Conservation (phyloP, 805 yeast species). For the Yamadazyma nakazawae region DNA sequence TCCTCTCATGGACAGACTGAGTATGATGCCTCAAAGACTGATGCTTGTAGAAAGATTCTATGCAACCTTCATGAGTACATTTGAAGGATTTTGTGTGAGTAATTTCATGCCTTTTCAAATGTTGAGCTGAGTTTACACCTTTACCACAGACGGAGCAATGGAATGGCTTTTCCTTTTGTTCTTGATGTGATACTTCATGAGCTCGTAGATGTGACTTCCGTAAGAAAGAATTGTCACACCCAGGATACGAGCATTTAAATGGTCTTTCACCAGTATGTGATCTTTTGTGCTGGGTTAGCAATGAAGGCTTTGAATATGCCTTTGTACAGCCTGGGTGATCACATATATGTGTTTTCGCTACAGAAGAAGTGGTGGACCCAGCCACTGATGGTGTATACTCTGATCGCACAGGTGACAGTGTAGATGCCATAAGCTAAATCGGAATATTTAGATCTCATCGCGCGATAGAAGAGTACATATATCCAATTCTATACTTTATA, state of each 20-base stretch:
- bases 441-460: too few relatives aligned
- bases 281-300: conserved; percentile 76
- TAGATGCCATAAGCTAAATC: neutral
- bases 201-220: conserved; percentile 80
- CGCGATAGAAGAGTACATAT: too few relatives aligned
- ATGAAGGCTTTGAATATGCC: conserved; percentile 75
- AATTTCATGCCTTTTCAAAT: conserved; percentile 74
- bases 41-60: conserved; percentile 66
- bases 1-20: conserved; percentile 54
- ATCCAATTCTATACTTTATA: too few relatives aligned
- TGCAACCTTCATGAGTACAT: conserved; percentile 63
- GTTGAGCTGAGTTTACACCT: conserved; percentile 80
- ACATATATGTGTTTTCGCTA: conserved; percentile 47
- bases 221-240: conserved; percentile 63
- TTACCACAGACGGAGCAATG: conserved; percentile 74
- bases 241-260: conserved; percentile 51
- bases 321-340: conserved; percentile 50
- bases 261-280: conserved; percentile 82
- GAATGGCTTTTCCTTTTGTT: conserved; percentile 57
- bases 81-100: conserved; percentile 67
- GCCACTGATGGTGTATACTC: neutral
- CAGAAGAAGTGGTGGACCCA: neutral
- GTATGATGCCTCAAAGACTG: conserved; percentile 74
- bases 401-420: neutral
- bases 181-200: conserved; percentile 63